Base-by-base conservation (phyloP, 2,329 filamentous ascomycete genomes). In the Escovopsis sp. region DNA sequence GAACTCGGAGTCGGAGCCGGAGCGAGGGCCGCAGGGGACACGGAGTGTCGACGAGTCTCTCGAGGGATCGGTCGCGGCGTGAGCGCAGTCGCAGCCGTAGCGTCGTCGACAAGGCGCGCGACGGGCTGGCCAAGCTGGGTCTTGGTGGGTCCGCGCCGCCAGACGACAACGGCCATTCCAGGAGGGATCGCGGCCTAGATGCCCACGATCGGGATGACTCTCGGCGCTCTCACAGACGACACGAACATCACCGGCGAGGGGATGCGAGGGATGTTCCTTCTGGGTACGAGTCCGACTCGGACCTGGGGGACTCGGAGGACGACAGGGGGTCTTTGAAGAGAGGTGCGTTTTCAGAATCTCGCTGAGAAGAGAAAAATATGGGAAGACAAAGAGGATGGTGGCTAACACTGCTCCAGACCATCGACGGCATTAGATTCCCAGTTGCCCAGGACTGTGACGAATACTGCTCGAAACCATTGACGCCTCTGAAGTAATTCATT, bases 91-190 rank as follows among this genome's bases (percentile, higher is more conserved):
- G 73, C 43, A 78, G 74, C 59, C 72, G 72, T 41, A 78, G 73
- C 50, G 66, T 78, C n/a, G 72, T 76, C 8, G 72, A 77, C 49
- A 62, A 62, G 35, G 70, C 72, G 15, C 70, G 74, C 37, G 71
- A 71, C 40, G 64, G 72, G 36, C 58, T 79, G 27, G 72, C 73
- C 44, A 75, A 70, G 50, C 58, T 79, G 12, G 74, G 74, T 33
- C 56, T 79, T 25, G 72, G 72, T 36, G 65, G 55, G 9, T 58
- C 63, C 25, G 44, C 46, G 39, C 45, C 49, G 18, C 54, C 51
- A 3, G 58, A 63, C 26, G 56, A 63, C 26, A 49, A 21, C 51
- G 56, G 10, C 55, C n/a, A n/a, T n/a, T n/a, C n/a, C n/a, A 21
- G 19, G 19, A 21, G 57, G n/a, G 55, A 61, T 31, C 58, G 60